Evolutionary conservation across 441 rosid species (phyloP).

Genomic region (Euphorbia celastroides): DNA sequence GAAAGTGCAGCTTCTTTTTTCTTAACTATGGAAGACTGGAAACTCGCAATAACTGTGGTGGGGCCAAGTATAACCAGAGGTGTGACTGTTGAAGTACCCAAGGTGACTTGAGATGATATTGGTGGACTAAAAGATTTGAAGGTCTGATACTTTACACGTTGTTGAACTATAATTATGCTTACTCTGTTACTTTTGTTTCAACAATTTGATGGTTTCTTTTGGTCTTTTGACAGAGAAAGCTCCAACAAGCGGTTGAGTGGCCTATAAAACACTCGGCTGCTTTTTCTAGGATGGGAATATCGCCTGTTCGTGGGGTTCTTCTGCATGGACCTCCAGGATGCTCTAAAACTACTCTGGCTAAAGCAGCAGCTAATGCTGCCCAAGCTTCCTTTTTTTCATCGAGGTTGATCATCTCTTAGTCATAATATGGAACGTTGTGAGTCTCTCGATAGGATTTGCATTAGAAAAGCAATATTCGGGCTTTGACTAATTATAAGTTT

Average conservation of each 20-base stretch:
- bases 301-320: constrained; percentile 82
- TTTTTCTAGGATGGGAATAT: constrained; percentile 68
- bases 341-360: constrained; percentile 93
- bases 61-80: constrained; percentile 93
- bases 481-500: not conserved
- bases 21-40: constrained; percentile 61
- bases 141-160: constrained; percentile 32
- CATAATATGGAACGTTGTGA: not conserved
- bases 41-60: constrained; percentile 60
- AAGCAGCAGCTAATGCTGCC: constrained; percentile 92
- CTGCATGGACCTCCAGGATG: constrained; percentile 98
- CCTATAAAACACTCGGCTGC: constrained; percentile 78
- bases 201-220: not conserved
- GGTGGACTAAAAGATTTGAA: constrained; percentile 79
- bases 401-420: constrained; percentile 40
- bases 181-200: not conserved
- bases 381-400: constrained; percentile 90
- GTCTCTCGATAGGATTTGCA: not conserved
- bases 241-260: constrained; percentile 90
- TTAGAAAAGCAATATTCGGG: not conserved
- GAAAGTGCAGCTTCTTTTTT: constrained; percentile 27
- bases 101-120: constrained; percentile 84
- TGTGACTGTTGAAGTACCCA: constrained; percentile 81
- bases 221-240: constrained; percentile 53
- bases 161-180: constrained; percentile 11